These are phyloP conservation scores for Blumeria graminis DNA, from an alignment of 2,329 filamentous ascomycete species.

Conservation along the genomic window DNA sequence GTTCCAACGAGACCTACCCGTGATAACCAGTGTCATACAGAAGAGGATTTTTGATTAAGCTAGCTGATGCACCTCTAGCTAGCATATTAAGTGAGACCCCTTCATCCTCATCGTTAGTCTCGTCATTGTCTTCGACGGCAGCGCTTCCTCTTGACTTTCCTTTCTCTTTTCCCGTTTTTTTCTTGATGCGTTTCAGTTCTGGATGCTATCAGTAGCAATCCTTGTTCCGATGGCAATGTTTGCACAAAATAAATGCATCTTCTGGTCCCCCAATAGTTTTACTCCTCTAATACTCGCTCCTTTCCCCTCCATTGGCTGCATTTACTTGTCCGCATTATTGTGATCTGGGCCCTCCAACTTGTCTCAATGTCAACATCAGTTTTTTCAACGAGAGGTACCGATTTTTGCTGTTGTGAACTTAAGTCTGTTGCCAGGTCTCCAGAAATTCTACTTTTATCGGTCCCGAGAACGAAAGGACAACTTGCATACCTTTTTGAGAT, in stretches of 20 bases:
- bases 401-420: not conserved
- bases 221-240: not conserved
- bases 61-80: no score
- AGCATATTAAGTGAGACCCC: no score
- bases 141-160: no score
- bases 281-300: not conserved
- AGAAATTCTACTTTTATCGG: not conserved
- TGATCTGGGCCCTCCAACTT: no score
- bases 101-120: no score
- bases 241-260: not conserved
- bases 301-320: not conserved
- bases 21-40: no score
- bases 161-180: not conserved
- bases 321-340: not conserved
- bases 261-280: not conserved
- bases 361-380: no score
- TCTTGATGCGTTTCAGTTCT: not conserved
- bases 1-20: no score
- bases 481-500: no score
- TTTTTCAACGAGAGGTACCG: no score
- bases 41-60: no score
- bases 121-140: no score
- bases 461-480: not conserved
- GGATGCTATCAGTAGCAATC: not conserved
- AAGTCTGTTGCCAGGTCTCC: not conserved